Evolutionary conservation across 2,329 filamentous ascomycete genomes (phyloP), one percentile per base, ranked within the genome.

Genomic region (Fusarium longipes): DNA sequence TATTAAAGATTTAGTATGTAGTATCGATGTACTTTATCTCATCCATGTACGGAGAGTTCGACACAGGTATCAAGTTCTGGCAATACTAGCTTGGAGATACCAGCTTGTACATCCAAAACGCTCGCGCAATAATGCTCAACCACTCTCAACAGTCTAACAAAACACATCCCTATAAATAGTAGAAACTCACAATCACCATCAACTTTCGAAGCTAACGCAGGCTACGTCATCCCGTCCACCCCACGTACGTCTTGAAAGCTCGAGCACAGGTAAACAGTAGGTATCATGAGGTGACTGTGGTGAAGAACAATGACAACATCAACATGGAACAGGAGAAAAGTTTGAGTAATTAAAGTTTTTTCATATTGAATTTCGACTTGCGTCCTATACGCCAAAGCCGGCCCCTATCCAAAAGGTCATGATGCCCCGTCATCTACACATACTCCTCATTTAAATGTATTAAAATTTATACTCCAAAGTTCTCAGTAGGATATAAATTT

Each of bases 401-500:
- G 43, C 30, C 50, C 55, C 51, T 72, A 67, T 72, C 65, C 70
- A 71, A 71, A 50, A 45, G 32, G 47, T 24, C 44, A 49, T 38
- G 39, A 33, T 33, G 22, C 43, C 38, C 40, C 43, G 27, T 58
- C 52, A 25, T 67, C 52, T 59, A 67, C 54, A 45, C 65, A 64
- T 73, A 32, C 56, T 54, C 54, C 56, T 72, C 63, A 57, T 66
- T 68, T 54, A 70, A 60, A 57, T 73, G 58, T 73, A 73, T 73
- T 73, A 73, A 60, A 73, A 70, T 57, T 56, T 68, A 68, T 70
- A 57, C 65, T 61, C 42, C 63, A 56, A 70, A 43, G 45, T 54
- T 64, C 51, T 65, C 43, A 50, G 49, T 51, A 47, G 52, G 48
- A 56, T 57, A 52, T 48, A 49, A 50, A 38, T 45, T 45, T 40